phyloP scores from a whole-genome alignment of 306 rosid genomes.

The Cicer chorassanicum region DNA sequence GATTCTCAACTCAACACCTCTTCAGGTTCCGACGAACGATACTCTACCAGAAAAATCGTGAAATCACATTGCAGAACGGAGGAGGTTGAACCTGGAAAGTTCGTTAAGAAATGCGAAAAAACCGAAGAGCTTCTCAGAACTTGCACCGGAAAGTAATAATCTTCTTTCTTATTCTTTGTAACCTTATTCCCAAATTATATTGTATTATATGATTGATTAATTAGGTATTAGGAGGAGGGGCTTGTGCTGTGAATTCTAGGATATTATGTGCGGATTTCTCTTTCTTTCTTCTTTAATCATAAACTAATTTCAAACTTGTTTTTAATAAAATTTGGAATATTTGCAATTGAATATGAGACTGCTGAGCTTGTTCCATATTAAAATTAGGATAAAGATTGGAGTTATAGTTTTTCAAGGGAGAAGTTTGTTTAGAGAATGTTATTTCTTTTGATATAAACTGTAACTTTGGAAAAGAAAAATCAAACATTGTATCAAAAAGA shows the following conservation, averaged over 20 bases:
- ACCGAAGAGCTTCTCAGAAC: constrained; percentile 76
- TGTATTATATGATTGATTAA: not conserved
- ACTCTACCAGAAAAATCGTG: constrained; percentile 66
- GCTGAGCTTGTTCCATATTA: not conserved
- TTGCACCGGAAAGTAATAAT: constrained; percentile 68
- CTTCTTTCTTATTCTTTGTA: too few relatives aligned
- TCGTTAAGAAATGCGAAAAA: constrained; percentile 81
- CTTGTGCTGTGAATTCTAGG: not conserved
- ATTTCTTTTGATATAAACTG: too few relatives aligned
- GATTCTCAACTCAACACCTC: constrained; percentile 25
- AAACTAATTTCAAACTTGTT: constrained; percentile 4
- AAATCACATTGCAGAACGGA: constrained; percentile 78
- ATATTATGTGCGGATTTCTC: not conserved
- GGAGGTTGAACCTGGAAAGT: constrained; percentile 84
- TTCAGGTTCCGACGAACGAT: constrained; percentile 40
- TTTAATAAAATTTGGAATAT: not conserved
- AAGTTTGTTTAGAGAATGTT: not conserved
- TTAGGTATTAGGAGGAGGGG: constrained; percentile 22
- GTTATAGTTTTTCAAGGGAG: not conserved
- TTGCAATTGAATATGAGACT: constrained; percentile 1
- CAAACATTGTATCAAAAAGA: too few relatives aligned
- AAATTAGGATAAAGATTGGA: constrained; percentile 10
- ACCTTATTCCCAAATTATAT: not conserved
- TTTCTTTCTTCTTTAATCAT: not conserved
- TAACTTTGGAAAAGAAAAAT: too few relatives aligned